Base-by-base conservation (phyloP, 176 grass and related monocot genomes). In the Triticum monococcum region DNA sequence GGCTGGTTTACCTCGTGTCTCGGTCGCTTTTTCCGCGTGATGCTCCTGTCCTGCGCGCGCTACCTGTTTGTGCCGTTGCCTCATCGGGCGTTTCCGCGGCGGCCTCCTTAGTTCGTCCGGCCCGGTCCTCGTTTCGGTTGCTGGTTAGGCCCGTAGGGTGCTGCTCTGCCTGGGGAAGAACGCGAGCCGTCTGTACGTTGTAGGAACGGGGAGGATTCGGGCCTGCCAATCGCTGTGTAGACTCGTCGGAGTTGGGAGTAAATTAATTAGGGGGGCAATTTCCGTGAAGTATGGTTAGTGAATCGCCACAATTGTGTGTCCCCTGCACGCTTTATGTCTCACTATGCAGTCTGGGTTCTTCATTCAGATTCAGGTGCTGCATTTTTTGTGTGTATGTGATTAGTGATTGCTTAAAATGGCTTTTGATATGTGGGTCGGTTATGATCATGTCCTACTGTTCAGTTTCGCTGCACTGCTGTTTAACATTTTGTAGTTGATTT, bases 1-100 rank as follows among this genome's bases (percentile, higher is more conserved):
- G 52, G 5, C 26, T 5, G 5, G 48, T 14, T 50, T 14, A 9
- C 62, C 43, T 78, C 54, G 22, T 31, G 18, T 48, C 8, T 63
- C 28, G 18, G 4, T 45, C 28, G 20, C 30, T 0, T 30, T 76
- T 64, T 20, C 18, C 16, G 84, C 12, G 41, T 4, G 35, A 18
- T 13, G 25, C 52, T 56, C 28, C 23, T 28, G 76, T 23, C 22
- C 23, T 28, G 62, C 25, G 81, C 81, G 37, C 69, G 77, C 23
- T 72, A 81, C 5, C 81, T 88, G 86, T 85, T 88, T 16, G 89
- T 37, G 70, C 63, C 50, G 85, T 77, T 78, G 86, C 71, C 77
- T 61, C 85, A 10, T 12, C 60, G 75, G 8, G 26, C 26, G 71
- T 36, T 75, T 22, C 60, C 68, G 17, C 16, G 7, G 9, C 41